Base-by-base conservation (phyloP, 2,329 filamentous ascomycete genomes). In the Neonectria sp. region DNA sequence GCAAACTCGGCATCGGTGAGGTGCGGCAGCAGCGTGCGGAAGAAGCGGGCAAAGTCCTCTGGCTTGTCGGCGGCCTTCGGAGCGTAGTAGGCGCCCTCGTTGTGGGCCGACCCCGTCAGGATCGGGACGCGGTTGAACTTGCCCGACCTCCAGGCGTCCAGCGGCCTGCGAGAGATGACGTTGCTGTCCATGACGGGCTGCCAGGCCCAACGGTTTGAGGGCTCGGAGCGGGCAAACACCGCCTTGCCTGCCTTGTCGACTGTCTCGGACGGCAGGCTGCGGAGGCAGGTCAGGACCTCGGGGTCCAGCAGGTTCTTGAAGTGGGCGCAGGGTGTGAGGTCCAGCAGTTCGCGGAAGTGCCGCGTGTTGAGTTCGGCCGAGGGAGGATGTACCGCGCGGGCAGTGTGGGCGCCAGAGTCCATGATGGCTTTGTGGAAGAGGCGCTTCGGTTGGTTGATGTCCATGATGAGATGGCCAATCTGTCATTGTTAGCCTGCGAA, bases 401-500 rank as follows among this genome's bases (percentile, higher is more conserved):
- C 76, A 0, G 77, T 79, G 43, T 78, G 77, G 1, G 71, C 76
- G 4, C 78, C 78, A 6, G 74, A 77, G 35, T 79, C 77, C 72
- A 79, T 74, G 53, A 79, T 77, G 6, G 76, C 77, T 55, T 77
- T 79, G 55, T 78, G 77, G 31, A 77, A 79, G 21, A 79, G 73
- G 25, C 68, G 70, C 51, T 75, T 78, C 1, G 75, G 72, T 21
- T 79, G 75, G 21, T 79, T 78, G 29, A 79, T 67, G 45, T 79
- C 76, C 77, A 79, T 79, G 5, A 79, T 73, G 0, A 79, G 70
- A 48, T 79, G 77, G 0, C 77, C 78, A 46, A 79, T 79, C 73
- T 73, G 12, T 4, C 0, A 0, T 2, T 3, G 46, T 74, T 6
- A 74, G 63, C 4, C 4, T 53, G n/a, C n/a, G 45, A 29, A 3